Evolutionary conservation across 73 alveolate species (phyloP), one percentile per base, ranked within the genome.

Genomic region (Paramecium pentaurelia): DNA sequence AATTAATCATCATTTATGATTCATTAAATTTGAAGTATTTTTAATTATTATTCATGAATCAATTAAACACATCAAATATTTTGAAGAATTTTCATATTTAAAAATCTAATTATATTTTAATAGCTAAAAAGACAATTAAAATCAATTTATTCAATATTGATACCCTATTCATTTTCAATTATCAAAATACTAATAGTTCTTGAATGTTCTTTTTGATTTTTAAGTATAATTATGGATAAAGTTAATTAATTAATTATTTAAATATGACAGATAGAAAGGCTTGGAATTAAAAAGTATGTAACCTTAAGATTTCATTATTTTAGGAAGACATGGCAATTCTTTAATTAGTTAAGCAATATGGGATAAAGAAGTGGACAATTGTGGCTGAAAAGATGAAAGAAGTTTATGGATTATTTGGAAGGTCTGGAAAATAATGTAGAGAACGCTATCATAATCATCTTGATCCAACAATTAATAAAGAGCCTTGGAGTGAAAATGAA

Each of bases 361-460:
- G 98, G 12, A 95, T 95, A 22, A 95, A 95, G 92, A 95, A 95
- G 51, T 97, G 99, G 99, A 93, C 99, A 14, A 93, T 88, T 10
- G 95, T 97, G 8, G 96, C 99, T 49, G 60, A 93, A 71, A 84
- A 93, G 71, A 89, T 95, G 71, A 92, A 86, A 71, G 98, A 95
- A 30, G 88, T 91, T 36, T 97, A 58, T 92, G 60, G 91, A 27
- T 80, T 94, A 38, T 42, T 47, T 14, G 96, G 96, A 11, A 93
- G 99, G 77, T 94, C 98, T 85, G 99, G 99, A 18, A 98, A 98
- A 93, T 95, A 97, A 94, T 98, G 99, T 93, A 80, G 99, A 70
- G 99, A 98, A 94, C 95, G 99, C 45, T 98, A 99, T 98, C 99
- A 98, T 95, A 98, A 98, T 86, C 99, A 98, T 92, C 92, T 98